These are phyloP conservation scores for Mikania micrantha DNA, from an alignment of 129 eudicot genomes.

Conservation along the genomic window DNA sequence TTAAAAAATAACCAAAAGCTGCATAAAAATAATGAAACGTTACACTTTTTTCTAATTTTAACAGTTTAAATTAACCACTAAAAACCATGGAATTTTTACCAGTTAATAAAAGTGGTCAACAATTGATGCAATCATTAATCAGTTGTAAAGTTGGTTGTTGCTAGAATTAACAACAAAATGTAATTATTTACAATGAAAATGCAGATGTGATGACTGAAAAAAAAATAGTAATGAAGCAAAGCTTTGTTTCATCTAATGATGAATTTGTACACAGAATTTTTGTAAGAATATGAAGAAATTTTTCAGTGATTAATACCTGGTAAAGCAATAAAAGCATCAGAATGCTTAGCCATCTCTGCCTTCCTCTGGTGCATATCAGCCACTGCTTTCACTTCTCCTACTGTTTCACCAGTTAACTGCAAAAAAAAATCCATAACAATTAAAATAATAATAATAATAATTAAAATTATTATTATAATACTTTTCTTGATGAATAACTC, in stretches of 20 bases:
- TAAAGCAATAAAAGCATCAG: constrained; percentile 99
- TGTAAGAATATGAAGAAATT: constrained; percentile 9
- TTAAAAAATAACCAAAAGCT: background rate
- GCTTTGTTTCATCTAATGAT: constrained; percentile 3
- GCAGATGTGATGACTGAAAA: background rate
- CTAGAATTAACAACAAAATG: background rate
- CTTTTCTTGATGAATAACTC: too few species aligned
- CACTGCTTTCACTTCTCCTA: constrained; percentile 99
- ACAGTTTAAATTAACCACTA: background rate
- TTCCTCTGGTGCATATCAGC: constrained; percentile 99
- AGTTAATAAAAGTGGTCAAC: background rate
- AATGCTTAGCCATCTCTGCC: constrained; percentile 98
- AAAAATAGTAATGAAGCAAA: background rate
- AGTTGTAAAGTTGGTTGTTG: background rate
- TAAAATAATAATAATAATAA: background rate
- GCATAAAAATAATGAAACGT: background rate
- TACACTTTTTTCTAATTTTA: background rate
- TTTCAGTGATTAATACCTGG: constrained; percentile 54
- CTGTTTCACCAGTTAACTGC: constrained; percentile 98
- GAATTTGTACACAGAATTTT: constrained; percentile 12
- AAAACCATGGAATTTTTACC: background rate
- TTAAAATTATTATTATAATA: too few species aligned
- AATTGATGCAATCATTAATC: background rate
- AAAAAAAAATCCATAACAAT: constrained; percentile 7
- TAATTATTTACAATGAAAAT: background rate